Evolutionary conservation across 257 asterid genomes (phyloP), one percentile per base, ranked within the genome.

Genomic region (Prunella vulgaris): DNA sequence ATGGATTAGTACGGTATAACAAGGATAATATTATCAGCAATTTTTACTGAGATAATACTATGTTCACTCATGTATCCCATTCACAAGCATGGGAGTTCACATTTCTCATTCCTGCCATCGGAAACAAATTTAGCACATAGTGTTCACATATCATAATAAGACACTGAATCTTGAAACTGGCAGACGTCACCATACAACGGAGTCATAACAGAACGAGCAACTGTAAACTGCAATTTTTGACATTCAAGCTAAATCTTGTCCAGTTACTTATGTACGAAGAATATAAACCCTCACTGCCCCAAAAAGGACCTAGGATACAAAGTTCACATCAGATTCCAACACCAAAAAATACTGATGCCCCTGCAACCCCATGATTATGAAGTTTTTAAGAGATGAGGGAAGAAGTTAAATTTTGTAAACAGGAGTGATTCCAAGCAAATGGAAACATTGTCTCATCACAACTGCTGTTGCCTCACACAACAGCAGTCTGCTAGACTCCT

Each of bases 401-500:
- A 70, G 7, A 74, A 64, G 8, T 87, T 81, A 93, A 57, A 93
- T 82, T 65, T 86, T 93, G 89, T 88, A 88, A n/a, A 93, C 97
- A 0, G 96, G 99, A 0, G 93, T 93, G 64, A 90, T 93, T 15
- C 99, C 99, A 9, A 93, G 86, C 70, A 93, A 64, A 78, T 88
- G 80, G 82, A 93, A 90, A 70, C 97, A 90, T 70, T 88, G 81
- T 38, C 99, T 79, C 96, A 93, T 93, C 40, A 90, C 99, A 48
- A 87, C 83, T 17, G 96, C 96, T 0, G 99, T 90, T 60, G 99
- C 97, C 84, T 93, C 97, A 25, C 99, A 90, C 22, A 93, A 72
- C 76, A 93, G 64, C 12, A 93, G 99, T 49, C 99, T 73, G 46
- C 96, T 90, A 1, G 84, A 74, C 89, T 90, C 97, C 85, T 85